Evolutionary conservation across 345 rosid genomes (phyloP).

Genomic region (Populus simonii): DNA sequence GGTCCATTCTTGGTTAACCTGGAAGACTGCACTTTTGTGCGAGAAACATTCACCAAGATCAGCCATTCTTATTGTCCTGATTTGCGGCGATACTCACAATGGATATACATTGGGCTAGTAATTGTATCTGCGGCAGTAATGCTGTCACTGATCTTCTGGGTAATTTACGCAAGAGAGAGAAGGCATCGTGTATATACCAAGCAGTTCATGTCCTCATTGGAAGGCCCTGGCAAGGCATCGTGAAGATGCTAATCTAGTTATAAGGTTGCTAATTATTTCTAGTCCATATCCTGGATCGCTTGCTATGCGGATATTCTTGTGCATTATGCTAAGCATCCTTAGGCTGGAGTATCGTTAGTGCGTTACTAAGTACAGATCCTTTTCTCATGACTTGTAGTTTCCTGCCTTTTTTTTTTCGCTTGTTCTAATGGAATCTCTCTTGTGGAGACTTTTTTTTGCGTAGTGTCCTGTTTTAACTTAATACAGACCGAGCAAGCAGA

Average conservation of each 20-base stretch:
- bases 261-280: neutral
- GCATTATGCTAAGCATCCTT: neutral
- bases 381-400: no score
- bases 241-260: conserved; percentile 15
- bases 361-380: neutral
- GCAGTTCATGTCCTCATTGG: conserved; percentile 32
- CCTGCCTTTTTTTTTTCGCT: neutral
- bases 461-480: no score
- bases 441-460: neutral
- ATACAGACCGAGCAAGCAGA: no score
- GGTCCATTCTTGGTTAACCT: conserved; percentile 80
- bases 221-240: conserved; percentile 29
- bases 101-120: conserved; percentile 81
- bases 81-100: conserved; percentile 48
- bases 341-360: neutral
- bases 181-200: conserved; percentile 78
- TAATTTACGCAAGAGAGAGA: conserved; percentile 78
- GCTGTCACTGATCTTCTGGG: conserved; percentile 92
- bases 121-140: conserved; percentile 77
- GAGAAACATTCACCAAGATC: conserved; percentile 66
- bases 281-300: conserved; percentile 1
- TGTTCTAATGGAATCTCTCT: neutral
- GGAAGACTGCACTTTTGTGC: conserved; percentile 72
- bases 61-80: conserved; percentile 55
- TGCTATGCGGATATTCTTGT: neutral